Evolutionary conservation across 345 rosid species (phyloP).

Genomic region (Sonneratia caseolaris): DNA sequence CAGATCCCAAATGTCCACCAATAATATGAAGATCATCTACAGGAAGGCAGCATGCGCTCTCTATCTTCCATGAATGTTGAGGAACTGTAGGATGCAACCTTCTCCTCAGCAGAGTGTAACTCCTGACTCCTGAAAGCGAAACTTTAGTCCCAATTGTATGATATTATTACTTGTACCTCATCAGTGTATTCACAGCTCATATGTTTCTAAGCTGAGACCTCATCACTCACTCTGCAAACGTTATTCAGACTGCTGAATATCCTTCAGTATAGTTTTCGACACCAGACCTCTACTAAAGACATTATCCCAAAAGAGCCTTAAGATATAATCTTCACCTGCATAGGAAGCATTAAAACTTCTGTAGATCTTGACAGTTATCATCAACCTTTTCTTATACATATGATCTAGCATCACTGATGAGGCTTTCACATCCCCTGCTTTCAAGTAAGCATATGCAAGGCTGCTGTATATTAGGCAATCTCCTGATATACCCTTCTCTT

Average conservation of each 20-base stretch:
- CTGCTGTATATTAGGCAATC: conserved; percentile 59
- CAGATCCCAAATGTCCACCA: not conserved
- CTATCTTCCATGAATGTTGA: not conserved
- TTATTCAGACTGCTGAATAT: conserved; percentile 18
- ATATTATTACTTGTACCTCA: not conserved
- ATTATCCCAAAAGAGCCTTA: conserved; percentile 66
- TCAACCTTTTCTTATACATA: conserved; percentile 67
- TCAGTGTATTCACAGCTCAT: not conserved
- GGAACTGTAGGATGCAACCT: not conserved
- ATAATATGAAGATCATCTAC: not conserved
- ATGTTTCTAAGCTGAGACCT: not conserved
- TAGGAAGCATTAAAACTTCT: conserved; percentile 50
- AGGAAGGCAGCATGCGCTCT: not conserved
- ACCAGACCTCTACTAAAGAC: conserved; percentile 51
- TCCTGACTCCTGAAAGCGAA: not conserved
- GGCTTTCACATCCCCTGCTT: conserved; percentile 46
- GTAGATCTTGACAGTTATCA: conserved; percentile 63
- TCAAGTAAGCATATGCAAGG: conserved; percentile 76
- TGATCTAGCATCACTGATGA: conserved; percentile 48
- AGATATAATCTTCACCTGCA: conserved; percentile 35
- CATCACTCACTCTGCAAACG: not conserved
- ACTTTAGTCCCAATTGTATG: not conserved
- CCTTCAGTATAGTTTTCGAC: conserved; percentile 53
- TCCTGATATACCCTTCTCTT: conserved; percentile 52
- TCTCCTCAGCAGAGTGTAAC: not conserved